Percentiles rank a stretch among this genome's conserved stretches.
Evolutionary conservation across 2,329 filamentous ascomycete genomes (phyloP).

Genomic region (Colletotrichum sojae): DNA sequence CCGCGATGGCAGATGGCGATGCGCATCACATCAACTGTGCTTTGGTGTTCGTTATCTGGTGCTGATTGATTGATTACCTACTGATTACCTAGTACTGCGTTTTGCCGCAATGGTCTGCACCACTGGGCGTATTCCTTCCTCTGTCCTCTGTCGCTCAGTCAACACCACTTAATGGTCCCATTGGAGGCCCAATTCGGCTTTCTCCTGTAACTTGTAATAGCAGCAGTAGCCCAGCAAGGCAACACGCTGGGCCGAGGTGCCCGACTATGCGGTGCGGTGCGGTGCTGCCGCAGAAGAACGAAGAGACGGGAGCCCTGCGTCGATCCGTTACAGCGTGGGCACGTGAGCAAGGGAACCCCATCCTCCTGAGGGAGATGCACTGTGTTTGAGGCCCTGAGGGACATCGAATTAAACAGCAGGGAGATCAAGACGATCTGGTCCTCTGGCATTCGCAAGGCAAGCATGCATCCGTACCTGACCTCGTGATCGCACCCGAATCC

Average conservation of each 20-base stretch:
- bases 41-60: not conserved
- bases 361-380: constrained; percentile 12
- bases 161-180: too few species aligned
- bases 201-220: not conserved
- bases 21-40: too few species aligned
- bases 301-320: constrained; percentile 34
- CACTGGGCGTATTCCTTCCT: too few species aligned
- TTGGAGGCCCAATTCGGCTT: too few species aligned
- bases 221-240: constrained; percentile 9
- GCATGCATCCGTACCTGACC: not conserved
- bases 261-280: constrained; percentile 1
- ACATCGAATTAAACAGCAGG: constrained; percentile 23
- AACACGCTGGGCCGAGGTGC: not conserved
- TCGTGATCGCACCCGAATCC: not conserved
- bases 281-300: not conserved
- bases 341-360: constrained; percentile 29
- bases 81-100: not conserved
- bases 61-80: not conserved
- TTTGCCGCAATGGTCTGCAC: not conserved
- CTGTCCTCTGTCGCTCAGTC: too few species aligned
- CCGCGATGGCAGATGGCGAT: too few species aligned
- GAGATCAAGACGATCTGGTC: not conserved
- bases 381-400: constrained; percentile 25
- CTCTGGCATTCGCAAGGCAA: not conserved
- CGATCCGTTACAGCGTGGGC: constrained; percentile 37